Conservation (phyloP, 495 filamentous ascomycete species). For the Aspergillus sclerotiicarbonarius region DNA sequence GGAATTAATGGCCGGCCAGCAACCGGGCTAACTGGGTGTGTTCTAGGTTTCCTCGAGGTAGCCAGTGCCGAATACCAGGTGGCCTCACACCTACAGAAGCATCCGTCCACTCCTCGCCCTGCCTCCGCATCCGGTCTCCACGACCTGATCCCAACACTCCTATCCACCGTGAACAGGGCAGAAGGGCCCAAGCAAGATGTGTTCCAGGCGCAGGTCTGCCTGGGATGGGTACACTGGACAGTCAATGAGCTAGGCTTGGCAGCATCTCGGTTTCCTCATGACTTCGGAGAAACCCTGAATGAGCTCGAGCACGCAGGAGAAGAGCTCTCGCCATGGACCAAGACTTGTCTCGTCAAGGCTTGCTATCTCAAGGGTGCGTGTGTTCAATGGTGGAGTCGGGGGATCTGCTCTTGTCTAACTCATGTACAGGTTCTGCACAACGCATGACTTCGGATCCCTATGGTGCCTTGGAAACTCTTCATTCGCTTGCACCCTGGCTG, state of each 20-base stretch:
- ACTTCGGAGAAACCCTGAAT: conserved; percentile 52
- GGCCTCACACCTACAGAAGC: conserved; percentile 47
- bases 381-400: not conserved
- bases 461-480: conserved; percentile 63
- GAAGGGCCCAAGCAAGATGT: conserved; percentile 61
- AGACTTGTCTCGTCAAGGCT: conserved; percentile 74
- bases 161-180: conserved; percentile 65
- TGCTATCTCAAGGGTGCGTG: conserved; percentile 66
- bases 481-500: conserved; percentile 60
- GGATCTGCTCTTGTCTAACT: conserved; percentile 10
- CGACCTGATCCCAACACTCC: conserved; percentile 57
- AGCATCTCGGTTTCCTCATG: conserved; percentile 58
- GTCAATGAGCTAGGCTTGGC: conserved; percentile 65
- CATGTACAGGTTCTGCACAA: conserved; percentile 54
- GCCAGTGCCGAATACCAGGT: conserved; percentile 71
- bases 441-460: conserved; percentile 48
- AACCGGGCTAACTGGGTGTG: conserved; percentile 9
- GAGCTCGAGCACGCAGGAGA: conserved; percentile 45
- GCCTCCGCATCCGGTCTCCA: conserved; percentile 51
- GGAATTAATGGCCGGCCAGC: conserved; percentile 16
- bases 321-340: conserved; percentile 65
- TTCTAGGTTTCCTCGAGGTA: conserved; percentile 69
- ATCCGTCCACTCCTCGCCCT: conserved; percentile 28
- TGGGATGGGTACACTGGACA: conserved; percentile 80
- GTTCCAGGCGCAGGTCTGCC: conserved; percentile 75